phyloP scores from a whole-genome alignment of 768 basidiomycete species.

The Guyanaporus albipodus region DNA sequence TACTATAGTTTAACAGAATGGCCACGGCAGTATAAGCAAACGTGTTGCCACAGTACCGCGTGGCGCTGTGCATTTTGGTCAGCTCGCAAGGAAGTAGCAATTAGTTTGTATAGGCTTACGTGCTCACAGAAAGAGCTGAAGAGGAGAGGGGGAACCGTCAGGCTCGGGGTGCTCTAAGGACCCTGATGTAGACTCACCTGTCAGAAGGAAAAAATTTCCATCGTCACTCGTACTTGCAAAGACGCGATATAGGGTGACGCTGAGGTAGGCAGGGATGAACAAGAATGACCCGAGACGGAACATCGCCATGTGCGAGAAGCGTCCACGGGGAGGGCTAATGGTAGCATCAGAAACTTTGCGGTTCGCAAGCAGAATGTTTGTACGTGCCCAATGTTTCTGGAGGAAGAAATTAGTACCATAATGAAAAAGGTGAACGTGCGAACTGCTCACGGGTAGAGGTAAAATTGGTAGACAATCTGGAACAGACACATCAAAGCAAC shows the following conservation, averaged over 20 bases:
- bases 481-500: constrained; percentile 93
- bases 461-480: constrained; percentile 89
- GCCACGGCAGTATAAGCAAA: constrained; percentile 90
- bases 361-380: background rate
- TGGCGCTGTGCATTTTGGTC: constrained; percentile 47
- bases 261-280: constrained; percentile 88
- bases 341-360: constrained; percentile 6
- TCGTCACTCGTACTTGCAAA: constrained; percentile 68
- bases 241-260: constrained; percentile 66
- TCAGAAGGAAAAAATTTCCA: constrained; percentile 79
- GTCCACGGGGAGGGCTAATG: constrained; percentile 69
- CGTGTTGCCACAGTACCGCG: constrained; percentile 83
- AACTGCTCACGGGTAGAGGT: constrained; percentile 75
- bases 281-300: constrained; percentile 82
- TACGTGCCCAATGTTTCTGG: constrained; percentile 62
- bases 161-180: background rate
- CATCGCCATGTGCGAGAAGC: constrained; percentile 84
- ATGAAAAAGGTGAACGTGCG: background rate
- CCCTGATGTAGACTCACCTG: constrained; percentile 43
- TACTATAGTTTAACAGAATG: constrained; percentile 84
- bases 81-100: background rate
- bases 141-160: constrained; percentile 4
- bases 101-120: constrained; percentile 45
- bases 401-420: background rate
- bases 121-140: constrained; percentile 71